Conservation (phyloP, 2,329 filamentous ascomycete genomes). For the Onygena corvina region DNA sequence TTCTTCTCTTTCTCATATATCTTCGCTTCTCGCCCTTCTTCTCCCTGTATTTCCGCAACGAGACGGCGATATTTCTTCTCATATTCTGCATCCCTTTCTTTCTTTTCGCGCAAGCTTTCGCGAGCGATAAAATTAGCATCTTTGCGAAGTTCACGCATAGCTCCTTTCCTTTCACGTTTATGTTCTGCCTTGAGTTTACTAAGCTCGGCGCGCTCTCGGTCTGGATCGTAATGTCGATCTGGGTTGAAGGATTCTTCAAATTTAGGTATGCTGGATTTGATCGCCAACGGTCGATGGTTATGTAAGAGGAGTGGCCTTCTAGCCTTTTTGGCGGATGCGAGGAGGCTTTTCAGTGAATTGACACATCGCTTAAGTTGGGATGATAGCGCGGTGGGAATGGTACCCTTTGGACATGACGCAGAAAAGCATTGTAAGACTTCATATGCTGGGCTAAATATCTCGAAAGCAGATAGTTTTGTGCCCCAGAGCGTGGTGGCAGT, state of each 20-base stretch:
- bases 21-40: conserved; percentile 79
- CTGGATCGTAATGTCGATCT: conserved; percentile 91
- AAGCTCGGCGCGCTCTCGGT: conserved; percentile 75
- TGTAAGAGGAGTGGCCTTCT: conserved; percentile 78
- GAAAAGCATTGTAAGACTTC: conserved; percentile 51
- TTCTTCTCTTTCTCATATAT: conserved; percentile 78
- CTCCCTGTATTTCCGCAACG: conserved; percentile 87
- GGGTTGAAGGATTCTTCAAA: conserved; percentile 95
- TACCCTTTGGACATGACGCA: conserved; percentile 32
- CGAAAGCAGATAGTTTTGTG: conserved; percentile 59
- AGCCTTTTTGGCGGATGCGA: conserved; percentile 50
- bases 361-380: conserved; percentile 23
- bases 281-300: conserved; percentile 74
- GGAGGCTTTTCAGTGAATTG: conserved; percentile 29
- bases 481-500: conserved; percentile 62
- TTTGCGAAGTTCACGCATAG: conserved; percentile 85
- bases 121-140: conserved; percentile 88
- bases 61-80: conserved; percentile 91
- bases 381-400: conserved; percentile 33
- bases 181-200: conserved; percentile 78
- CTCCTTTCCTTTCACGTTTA: conserved; percentile 91
- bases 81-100: conserved; percentile 82
- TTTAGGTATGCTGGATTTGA: conserved; percentile 79
- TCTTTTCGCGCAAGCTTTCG: conserved; percentile 84
- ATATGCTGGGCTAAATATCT: conserved; percentile 60